Conservation (phyloP, 805 yeast species). For the Hanseniaspora meyeri region DNA sequence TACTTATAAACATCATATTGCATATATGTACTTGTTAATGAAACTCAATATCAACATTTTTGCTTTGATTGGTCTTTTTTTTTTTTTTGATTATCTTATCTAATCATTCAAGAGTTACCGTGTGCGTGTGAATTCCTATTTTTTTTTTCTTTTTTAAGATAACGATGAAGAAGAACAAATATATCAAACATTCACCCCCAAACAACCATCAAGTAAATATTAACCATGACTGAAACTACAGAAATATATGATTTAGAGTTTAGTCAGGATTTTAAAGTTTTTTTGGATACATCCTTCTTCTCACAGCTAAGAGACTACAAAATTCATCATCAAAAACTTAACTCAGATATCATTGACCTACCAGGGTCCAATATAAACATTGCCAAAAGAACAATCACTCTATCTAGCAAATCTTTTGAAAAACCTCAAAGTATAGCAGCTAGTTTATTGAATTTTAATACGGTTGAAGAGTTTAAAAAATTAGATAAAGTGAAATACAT, state of each 20-base stretch:
- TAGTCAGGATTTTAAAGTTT: slow-evolving; percentile 31
- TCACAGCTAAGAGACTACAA: slow-evolving; percentile 60
- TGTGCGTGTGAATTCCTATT: too few relatives aligned
- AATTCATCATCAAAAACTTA: slow-evolving; percentile 55
- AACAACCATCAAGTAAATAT: too few relatives aligned
- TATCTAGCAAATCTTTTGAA: slow-evolving; percentile 18
- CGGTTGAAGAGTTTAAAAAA: slow-evolving; percentile 71
- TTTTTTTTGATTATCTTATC: too few relatives aligned
- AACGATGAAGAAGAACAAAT: too few relatives aligned
- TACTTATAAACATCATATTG: not conserved
- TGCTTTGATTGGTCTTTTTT: too few relatives aligned
- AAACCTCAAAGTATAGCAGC: slow-evolving; percentile 29
- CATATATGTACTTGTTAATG: not conserved
- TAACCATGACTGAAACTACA: not conserved
- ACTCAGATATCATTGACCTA: slow-evolving; percentile 28
- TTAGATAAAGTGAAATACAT: slow-evolving; percentile 52
- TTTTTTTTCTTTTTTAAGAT: too few relatives aligned
- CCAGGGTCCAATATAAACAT: slow-evolving; percentile 19
- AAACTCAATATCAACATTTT: not conserved
- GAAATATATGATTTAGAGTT: not conserved
- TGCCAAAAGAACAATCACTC: slow-evolving; percentile 25
- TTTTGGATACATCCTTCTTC: slow-evolving; percentile 80
- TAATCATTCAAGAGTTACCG: too few relatives aligned
- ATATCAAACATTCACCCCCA: too few relatives aligned
- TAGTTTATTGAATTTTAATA: slow-evolving; percentile 50